Base-by-base conservation (phyloP, 2,329 filamentous ascomycete genomes). In the Trichoderma asperellum region DNA sequence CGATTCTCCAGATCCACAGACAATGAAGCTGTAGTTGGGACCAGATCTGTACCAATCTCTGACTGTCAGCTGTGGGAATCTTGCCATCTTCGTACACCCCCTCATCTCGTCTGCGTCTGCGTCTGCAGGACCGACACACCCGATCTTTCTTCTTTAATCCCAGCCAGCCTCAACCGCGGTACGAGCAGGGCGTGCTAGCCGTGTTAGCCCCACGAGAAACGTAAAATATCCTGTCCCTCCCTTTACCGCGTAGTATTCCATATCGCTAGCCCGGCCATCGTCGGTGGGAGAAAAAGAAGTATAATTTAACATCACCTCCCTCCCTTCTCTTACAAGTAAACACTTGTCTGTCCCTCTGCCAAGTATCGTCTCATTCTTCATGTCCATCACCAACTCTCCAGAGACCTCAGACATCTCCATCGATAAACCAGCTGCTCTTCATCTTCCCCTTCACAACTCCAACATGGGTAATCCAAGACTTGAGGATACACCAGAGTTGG, bases 381-480 rank as follows among this genome's bases (percentile, higher is more conserved):
- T 81, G 77, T 73, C 74, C 67, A 74, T 74, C 68, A 71, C 71
- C 43, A 71, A 72, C 16, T 70, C 74, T 24, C 74, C 75, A 57
- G 79, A 77, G 73, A 76, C 77, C 40, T 79, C 79, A 12, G 76
- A 79, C 68, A 76, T 75, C 29, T 80, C 76, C 55, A 57, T 78
- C 34, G 74, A 79, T 64, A 81, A 80, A 65, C 62, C 75, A n/a
- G 72, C 72, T 8, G 68, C 76, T 43, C 72, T 75, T 32, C 73
- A 73, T 21, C 73, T 72, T 10, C 70, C 76, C 47, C 72, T 75
- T 27, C 72, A 73, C 64, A 79, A 79, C 65, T 65, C 75, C 72
- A 77, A 79, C 21, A 67, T 70, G 63, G 68, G 63, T 6, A 62
- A 66, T 18, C 35, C 63, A 16, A 62, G 34, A 6, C 21, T 49